phyloP scores from a whole-genome alignment of 441 rosid genomes.

The Kokia cookei region DNA sequence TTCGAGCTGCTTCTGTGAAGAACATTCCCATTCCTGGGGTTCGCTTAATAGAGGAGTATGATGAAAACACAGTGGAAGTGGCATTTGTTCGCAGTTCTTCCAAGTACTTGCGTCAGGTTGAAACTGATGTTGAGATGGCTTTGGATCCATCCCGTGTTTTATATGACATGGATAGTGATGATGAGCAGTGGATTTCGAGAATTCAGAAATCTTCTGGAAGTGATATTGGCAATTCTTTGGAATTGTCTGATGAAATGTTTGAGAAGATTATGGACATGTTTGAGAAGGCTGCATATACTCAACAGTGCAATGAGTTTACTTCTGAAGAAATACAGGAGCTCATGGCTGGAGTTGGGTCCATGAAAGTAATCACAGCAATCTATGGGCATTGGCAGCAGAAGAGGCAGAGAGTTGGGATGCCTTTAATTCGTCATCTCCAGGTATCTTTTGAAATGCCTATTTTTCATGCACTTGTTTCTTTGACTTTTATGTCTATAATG shows the following conservation, averaged over 20 bases:
- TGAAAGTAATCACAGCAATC: constrained; percentile 38
- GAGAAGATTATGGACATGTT: constrained; percentile 76
- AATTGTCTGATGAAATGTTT: constrained; percentile 55
- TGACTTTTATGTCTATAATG: background rate
- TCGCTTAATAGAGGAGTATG: constrained; percentile 56
- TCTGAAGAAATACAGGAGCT: constrained; percentile 63
- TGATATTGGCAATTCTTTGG: constrained; percentile 27
- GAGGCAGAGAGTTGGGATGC: constrained; percentile 82
- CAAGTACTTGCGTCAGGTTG: constrained; percentile 66
- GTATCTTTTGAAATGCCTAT: constrained; percentile 25
- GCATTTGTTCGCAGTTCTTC: constrained; percentile 44
- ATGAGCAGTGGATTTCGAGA: constrained; percentile 62
- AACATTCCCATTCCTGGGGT: constrained; percentile 95
- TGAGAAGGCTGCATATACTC: constrained; percentile 82
- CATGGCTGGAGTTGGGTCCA: constrained; percentile 44
- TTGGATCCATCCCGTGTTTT: constrained; percentile 64
- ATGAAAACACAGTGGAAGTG: constrained; percentile 40
- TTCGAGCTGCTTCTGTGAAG: constrained; percentile 77
- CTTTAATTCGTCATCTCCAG: constrained; percentile 92
- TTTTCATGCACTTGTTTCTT: background rate
- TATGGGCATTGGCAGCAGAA: constrained; percentile 73
- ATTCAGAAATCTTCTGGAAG: constrained; percentile 34
- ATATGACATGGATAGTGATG: constrained; percentile 97
- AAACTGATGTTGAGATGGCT: constrained; percentile 92
- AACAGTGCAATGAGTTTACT: constrained; percentile 57